Evolutionary conservation across 1,284 basidiomycete species (phyloP).

Genomic region (Malassezia japonica): DNA sequence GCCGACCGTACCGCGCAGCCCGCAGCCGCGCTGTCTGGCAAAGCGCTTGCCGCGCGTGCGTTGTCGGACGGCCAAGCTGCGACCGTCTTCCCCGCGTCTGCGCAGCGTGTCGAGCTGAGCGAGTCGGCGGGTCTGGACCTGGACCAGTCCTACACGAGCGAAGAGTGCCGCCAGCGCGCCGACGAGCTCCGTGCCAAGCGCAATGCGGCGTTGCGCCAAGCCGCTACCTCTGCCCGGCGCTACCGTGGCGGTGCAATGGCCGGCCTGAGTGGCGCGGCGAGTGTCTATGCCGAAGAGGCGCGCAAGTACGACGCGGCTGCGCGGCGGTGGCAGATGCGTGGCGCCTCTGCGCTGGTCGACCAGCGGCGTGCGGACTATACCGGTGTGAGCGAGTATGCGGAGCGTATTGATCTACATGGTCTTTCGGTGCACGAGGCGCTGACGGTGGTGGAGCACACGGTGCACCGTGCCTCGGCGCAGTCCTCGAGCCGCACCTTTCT

Average conservation of each 20-base stretch:
- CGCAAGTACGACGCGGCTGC: slow-evolving; percentile 41
- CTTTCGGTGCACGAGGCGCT: slow-evolving; percentile 47
- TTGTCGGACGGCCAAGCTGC: slow-evolving; percentile 11
- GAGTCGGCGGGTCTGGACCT: slow-evolving; percentile 13
- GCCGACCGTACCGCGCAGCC: slow-evolving; percentile 8
- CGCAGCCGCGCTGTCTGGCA: background rate
- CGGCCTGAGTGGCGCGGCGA: slow-evolving; percentile 16
- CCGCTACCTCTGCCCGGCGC: slow-evolving; percentile 19
- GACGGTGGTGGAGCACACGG: slow-evolving; percentile 40
- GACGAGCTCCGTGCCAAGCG: slow-evolving; percentile 41
- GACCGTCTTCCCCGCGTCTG: slow-evolving; percentile 27
- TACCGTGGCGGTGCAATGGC: background rate
- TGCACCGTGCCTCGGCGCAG: slow-evolving; percentile 37
- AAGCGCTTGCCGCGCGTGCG: background rate
- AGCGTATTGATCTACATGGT: slow-evolving; percentile 47
- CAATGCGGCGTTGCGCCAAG: slow-evolving; percentile 42
- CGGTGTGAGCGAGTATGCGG: background rate
- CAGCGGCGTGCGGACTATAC: slow-evolving; percentile 23
- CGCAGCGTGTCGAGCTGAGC: slow-evolving; percentile 11
- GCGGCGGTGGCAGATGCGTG: slow-evolving; percentile 44
- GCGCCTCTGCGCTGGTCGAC: slow-evolving; percentile 42
- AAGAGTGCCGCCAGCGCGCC: slow-evolving; percentile 25
- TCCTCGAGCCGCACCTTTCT: slow-evolving; percentile 25
- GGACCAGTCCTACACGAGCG: slow-evolving; percentile 19
- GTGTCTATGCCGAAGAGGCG: slow-evolving; percentile 46